Evolutionary conservation across 495 filamentous ascomycete species (phyloP), one percentile per base, ranked within the genome.

Genomic region (Aspergillus kassunensis): DNA sequence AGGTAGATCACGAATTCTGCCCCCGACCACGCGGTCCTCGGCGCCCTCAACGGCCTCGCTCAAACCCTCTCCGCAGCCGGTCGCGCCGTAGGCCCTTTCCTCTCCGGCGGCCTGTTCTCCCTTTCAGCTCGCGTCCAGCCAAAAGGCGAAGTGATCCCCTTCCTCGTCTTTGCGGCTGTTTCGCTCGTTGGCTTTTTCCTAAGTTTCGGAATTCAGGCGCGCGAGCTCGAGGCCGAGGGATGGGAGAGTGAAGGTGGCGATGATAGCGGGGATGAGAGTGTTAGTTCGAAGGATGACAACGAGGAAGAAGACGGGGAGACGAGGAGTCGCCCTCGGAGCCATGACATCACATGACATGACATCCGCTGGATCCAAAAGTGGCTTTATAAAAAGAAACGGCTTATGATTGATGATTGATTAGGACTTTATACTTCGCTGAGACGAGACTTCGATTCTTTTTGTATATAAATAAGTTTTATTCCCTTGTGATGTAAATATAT

Each of bases 41-140:
- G 93, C 10, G 91, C 88, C 1, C 73, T 98, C 24, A 96, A 97
- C 55, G 93, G 93, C 24, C 83, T 98, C 16, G 93, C 93, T 3
- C 93, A 98, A 67, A 95, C 90, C 0, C 81, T 98, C 2, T 93
- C 90, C 7, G 93, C 95, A 0, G 92, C 88, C 1, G 93, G 93
- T 19, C 82, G 93, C 42, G 89, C 92, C 25, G 77, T 88, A 0
- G 95, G 93, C 0, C 93, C 93, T 0, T 91, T 97, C 63, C 69
- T 96, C 4, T 89, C 89, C 0, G 93, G 93, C 1, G 81, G 83
- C 2, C 70, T 98, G 0, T 97, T 95, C 64, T 85, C 89, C 0
- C 67, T 88, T 1, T 81, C 86, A 0, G 83, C 81, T 0, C 72
- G 79, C 21, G 74, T 95, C 27, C 67, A 77, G 13, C 85, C 83